phyloP scores from a whole-genome alignment of 116 monocot species.

The Cymodocea nodosa region DNA sequence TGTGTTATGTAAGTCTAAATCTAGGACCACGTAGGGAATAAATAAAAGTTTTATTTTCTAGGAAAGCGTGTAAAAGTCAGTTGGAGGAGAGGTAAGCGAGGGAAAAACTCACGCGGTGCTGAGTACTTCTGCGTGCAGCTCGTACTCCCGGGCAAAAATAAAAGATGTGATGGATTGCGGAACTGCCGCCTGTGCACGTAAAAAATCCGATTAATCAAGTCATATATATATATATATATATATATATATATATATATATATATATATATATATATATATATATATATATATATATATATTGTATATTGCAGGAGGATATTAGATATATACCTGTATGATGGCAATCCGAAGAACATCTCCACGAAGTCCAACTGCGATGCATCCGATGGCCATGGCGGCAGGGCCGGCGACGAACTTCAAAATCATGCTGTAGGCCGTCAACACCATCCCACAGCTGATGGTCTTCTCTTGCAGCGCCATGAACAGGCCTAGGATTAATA shows the following conservation, averaged over 20 bases:
- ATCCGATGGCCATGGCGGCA: constrained; percentile 31
- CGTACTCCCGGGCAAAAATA: constrained; percentile 70
- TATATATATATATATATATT: no score
- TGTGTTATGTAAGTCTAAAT: no score
- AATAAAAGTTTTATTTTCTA: no score
- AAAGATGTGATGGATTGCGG: constrained; percentile 79
- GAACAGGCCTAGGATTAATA: constrained; percentile 34
- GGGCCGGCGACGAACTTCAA: constrained; percentile 55
- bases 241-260: no score
- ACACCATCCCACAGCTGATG: constrained; percentile 36
- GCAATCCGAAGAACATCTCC: constrained; percentile 24
- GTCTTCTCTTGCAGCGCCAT: constrained; percentile 47
- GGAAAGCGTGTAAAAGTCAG: no score
- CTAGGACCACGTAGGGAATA: no score
- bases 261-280: background rate
- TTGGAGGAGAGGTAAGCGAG: no score
- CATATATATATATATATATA: no score
- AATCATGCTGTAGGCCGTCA: constrained; percentile 26
- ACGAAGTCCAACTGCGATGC: constrained; percentile 31
- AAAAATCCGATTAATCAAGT: background rate
- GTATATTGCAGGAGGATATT: no score
- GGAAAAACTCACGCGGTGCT: constrained; percentile 70
- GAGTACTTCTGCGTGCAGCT: constrained; percentile 70
- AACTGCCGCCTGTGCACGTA: constrained; percentile 41
- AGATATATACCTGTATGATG: constrained; percentile 66